These are phyloP conservation scores for Phlebiopsis flavidoalba DNA, from an alignment of 768 basidiomycete species.

Conservation along the genomic window DNA sequence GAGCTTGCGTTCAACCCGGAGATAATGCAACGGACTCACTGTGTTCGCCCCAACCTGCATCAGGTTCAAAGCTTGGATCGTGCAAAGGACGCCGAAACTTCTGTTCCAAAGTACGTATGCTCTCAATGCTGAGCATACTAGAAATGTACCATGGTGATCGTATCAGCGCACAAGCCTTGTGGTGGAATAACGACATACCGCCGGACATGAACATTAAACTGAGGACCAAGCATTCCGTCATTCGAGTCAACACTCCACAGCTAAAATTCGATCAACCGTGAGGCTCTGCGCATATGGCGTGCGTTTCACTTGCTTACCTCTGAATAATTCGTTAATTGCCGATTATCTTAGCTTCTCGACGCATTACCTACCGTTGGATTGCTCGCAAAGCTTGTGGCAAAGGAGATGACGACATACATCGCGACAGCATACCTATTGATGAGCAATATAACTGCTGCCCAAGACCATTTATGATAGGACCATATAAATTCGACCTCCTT, in stretches of 20 bases:
- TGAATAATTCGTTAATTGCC: too few relatives aligned
- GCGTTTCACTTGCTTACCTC: too few relatives aligned
- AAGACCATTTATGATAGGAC: background rate
- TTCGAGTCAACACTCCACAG: background rate
- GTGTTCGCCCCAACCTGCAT: slow-evolving; percentile 2
- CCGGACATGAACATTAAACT: slow-evolving; percentile 3
- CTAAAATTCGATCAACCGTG: background rate
- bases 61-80: background rate
- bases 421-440: slow-evolving; percentile 8
- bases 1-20: too few relatives aligned
- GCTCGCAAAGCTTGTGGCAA: background rate
- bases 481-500: slow-evolving; percentile 6
- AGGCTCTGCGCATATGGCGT: too few relatives aligned
- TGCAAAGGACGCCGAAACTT: background rate
- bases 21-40: background rate
- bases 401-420: background rate
- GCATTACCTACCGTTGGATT: background rate
- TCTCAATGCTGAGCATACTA: slow-evolving; percentile 5
- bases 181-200: background rate
- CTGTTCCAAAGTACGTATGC: slow-evolving; percentile 1
- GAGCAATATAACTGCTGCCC: slow-evolving; percentile 1
- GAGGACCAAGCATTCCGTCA: background rate
- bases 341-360: too few relatives aligned
- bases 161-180: background rate
- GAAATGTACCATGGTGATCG: background rate